These are phyloP conservation scores for Kodamaea hsintzibuensis DNA, from an alignment of 805 yeast genomes.

Conservation along the genomic window DNA sequence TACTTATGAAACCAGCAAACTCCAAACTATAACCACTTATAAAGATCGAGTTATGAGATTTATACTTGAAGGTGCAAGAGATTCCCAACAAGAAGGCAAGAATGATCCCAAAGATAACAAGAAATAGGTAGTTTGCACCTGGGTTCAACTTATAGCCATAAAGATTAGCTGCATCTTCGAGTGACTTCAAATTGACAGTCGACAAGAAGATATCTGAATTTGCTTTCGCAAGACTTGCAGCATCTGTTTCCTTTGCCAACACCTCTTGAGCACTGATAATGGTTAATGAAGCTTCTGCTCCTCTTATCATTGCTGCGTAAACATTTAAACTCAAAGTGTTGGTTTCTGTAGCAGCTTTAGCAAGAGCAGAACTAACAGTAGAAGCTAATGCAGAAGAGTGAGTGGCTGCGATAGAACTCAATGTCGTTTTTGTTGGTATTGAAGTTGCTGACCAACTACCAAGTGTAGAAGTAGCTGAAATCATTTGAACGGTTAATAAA, in stretches of 20 bases:
- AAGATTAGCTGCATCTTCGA: conserved; percentile 29
- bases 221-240: conserved; percentile 25
- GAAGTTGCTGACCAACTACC: conserved; percentile 26
- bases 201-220: conserved; percentile 34
- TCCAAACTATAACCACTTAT: conserved; percentile 11
- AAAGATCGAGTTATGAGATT: conserved; percentile 18
- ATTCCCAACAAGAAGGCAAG: conserved; percentile 15
- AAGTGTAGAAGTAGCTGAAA: not conserved
- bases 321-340: not conserved
- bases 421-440: conserved; percentile 29
- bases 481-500: not conserved
- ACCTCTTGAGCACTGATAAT: conserved; percentile 34
- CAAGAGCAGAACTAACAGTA: not conserved
- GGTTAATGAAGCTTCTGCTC: conserved; percentile 38
- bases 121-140: conserved; percentile 17
- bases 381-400: conserved; percentile 22
- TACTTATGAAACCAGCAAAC: conserved; percentile 13
- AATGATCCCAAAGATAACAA: conserved; percentile 13
- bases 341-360: conserved; percentile 23
- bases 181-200: conserved; percentile 31
- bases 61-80: conserved; percentile 17
- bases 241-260: conserved; percentile 38
- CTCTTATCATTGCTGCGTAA: conserved; percentile 24
- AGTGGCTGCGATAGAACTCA: conserved; percentile 26
- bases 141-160: conserved; percentile 8